A percentile compares a stretch with the other conserved stretches of the same genome.
These are phyloP conservation scores for Golubevia pallescens DNA, from an alignment of 1,284 basidiomycete genomes.

Conservation along the genomic window DNA sequence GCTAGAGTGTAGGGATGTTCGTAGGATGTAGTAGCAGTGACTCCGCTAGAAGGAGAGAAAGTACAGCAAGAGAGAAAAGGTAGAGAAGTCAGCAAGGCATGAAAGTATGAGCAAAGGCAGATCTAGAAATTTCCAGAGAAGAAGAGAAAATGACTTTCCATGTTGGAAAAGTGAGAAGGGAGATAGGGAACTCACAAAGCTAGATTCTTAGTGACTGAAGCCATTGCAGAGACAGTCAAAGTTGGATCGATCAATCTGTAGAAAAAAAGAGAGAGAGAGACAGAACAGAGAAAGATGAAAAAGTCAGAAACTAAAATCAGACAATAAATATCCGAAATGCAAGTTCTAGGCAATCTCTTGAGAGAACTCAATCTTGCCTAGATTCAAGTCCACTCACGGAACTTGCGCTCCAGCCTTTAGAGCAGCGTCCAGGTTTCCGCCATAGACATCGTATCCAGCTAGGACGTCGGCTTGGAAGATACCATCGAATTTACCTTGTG, in stretches of 20 bases:
- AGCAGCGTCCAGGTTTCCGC: slow-evolving; percentile 31
- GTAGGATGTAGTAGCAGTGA: slow-evolving; percentile 52
- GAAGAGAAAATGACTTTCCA: neutral
- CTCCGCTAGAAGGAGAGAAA: slow-evolving; percentile 12
- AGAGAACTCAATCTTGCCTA: neutral
- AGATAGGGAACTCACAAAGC: slow-evolving; percentile 18
- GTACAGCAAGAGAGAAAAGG: neutral
- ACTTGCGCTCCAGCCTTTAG: slow-evolving; percentile 43
- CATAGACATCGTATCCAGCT: slow-evolving; percentile 50
- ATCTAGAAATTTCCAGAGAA: too few species aligned
- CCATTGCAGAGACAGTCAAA: slow-evolving; percentile 47
- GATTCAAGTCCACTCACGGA: slow-evolving; percentile 16
- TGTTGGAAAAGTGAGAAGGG: neutral
- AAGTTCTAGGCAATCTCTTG: neutral
- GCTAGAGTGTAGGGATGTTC: slow-evolving; percentile 64
- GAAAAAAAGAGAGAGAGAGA: neutral
- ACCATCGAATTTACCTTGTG: slow-evolving; percentile 38
- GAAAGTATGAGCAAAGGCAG: too few species aligned
- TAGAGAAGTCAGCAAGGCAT: too few species aligned
- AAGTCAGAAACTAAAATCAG: too few species aligned
- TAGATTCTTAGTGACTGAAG: slow-evolving; percentile 39
- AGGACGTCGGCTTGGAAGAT: slow-evolving; percentile 53
- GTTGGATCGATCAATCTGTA: slow-evolving; percentile 41
- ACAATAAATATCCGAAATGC: neutral
- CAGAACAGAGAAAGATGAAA: slow-evolving; percentile 7